Percentiles rank a stretch among this genome's conserved stretches.
phyloP scores from a whole-genome alignment of 441 rosid genomes.

The Aleurites moluccanus region DNA sequence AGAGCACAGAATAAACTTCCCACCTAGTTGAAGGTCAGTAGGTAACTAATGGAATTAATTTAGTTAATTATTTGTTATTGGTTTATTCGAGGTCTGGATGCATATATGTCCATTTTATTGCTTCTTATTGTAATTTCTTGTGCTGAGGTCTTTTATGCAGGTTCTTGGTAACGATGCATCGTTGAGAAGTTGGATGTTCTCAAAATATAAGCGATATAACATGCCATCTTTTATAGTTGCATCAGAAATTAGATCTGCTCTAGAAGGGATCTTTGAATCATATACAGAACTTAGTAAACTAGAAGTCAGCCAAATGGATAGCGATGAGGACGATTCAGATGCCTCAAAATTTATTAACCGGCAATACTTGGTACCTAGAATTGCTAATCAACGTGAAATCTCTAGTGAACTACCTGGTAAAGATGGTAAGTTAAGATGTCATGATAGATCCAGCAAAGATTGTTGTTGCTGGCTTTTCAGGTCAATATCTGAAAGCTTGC shows the following conservation, averaged over 20 bases:
- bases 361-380: constrained; percentile 31
- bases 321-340: constrained; percentile 60
- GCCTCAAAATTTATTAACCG: constrained; percentile 35
- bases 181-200: constrained; percentile 65
- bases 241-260: constrained; percentile 45
- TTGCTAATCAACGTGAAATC: constrained; percentile 39
- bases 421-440: constrained; percentile 28
- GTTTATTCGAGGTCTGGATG: not conserved
- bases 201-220: constrained; percentile 51
- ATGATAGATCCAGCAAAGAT: constrained; percentile 29
- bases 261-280: constrained; percentile 57
- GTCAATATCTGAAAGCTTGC: constrained; percentile 43
- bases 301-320: constrained; percentile 52
- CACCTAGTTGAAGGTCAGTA: not conserved
- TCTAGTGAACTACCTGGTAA: constrained; percentile 36
- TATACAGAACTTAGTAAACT: constrained; percentile 42
- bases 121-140: constrained; percentile 11
- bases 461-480: constrained; percentile 29
- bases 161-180: constrained; percentile 58
- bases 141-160: constrained; percentile 44
- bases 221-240: constrained; percentile 47
- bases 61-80: not conserved
- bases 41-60: not conserved
- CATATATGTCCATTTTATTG: not conserved
- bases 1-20: not conserved